Evolutionary conservation across 2,329 filamentous ascomycete species (phyloP).

Genomic region (Nannizziopsis barbatae): DNA sequence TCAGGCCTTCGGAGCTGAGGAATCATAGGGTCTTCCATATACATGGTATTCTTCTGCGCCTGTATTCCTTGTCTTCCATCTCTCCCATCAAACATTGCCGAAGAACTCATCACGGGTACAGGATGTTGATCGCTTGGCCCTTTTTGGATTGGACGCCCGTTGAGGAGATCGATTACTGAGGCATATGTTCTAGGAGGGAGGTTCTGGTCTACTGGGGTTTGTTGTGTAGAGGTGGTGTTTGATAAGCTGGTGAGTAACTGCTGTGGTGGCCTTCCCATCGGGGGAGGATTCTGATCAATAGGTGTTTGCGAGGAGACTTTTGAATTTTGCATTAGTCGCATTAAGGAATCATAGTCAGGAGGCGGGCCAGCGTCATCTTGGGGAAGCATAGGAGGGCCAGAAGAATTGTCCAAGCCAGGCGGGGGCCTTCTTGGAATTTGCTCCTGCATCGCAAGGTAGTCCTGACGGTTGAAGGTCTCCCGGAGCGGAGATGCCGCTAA

Average conservation of each 20-base stretch:
- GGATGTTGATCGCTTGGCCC: conserved; percentile 10
- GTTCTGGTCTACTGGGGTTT: background rate
- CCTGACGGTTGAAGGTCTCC: conserved; percentile 23
- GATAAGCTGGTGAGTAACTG: conserved; percentile 14
- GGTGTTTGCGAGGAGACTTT: conserved; percentile 24
- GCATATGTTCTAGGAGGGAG: conserved; percentile 6
- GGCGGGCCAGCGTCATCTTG: conserved; percentile 32
- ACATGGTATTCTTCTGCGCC: conserved; percentile 28
- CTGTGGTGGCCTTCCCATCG: conserved; percentile 12
- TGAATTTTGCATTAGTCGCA: conserved; percentile 65
- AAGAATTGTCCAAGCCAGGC: conserved; percentile 22
- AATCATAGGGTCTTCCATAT: conserved; percentile 36
- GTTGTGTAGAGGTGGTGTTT: conserved; percentile 13
- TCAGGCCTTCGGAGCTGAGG: conserved; percentile 34
- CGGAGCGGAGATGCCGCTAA: conserved; percentile 24
- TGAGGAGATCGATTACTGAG: conserved; percentile 9
- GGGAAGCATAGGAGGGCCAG: conserved; percentile 24
- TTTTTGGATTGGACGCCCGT: conserved; percentile 12
- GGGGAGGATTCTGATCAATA: conserved; percentile 20
- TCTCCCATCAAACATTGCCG: background rate
- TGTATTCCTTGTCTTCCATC: conserved; percentile 23
- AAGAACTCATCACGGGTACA: too few species aligned
- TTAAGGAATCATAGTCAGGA: conserved; percentile 70
- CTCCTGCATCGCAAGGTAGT: conserved; percentile 24
- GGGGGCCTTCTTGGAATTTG: conserved; percentile 20